phyloP scores from a whole-genome alignment of 2,329 filamentous ascomycete species.

The Fusarium irregulare region DNA sequence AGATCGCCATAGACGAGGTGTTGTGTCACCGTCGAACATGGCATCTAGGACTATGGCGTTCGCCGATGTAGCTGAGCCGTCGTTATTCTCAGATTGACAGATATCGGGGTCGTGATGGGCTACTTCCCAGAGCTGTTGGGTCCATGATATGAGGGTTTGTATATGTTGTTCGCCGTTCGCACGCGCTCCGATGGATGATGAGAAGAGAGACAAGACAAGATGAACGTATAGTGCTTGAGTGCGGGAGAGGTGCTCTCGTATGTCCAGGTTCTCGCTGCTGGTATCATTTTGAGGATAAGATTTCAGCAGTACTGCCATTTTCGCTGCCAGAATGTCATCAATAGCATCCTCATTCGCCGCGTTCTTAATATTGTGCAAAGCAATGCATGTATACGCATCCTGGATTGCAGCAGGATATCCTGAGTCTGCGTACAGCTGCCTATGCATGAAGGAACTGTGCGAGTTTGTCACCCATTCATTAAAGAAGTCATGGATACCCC shows the following conservation, averaged over 20 bases:
- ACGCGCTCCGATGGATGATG: background rate
- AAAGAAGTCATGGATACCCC: background rate
- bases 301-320: background rate
- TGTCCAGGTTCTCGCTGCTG: background rate
- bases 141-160: conserved; percentile 9
- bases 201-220: background rate
- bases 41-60: background rate
- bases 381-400: conserved; percentile 6
- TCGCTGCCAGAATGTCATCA: background rate
- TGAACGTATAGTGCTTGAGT: conserved; percentile 5
- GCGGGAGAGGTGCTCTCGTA: conserved; percentile 10
- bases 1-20: conserved; percentile 4
- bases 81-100: background rate
- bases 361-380: background rate
- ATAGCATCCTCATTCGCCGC: background rate
- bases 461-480: conserved; percentile 4
- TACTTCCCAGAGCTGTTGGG: conserved; percentile 2
- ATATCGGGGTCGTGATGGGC: conserved; percentile 8
- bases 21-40: background rate
- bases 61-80: background rate
- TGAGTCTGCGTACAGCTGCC: conserved; percentile 8
- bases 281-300: accelerated
- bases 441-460: conserved; percentile 14
- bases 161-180: background rate
- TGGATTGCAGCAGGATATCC: background rate